Evolutionary conservation across 2,329 filamentous ascomycete species (phyloP).

Genomic region (Atkinsonella texensis): DNA sequence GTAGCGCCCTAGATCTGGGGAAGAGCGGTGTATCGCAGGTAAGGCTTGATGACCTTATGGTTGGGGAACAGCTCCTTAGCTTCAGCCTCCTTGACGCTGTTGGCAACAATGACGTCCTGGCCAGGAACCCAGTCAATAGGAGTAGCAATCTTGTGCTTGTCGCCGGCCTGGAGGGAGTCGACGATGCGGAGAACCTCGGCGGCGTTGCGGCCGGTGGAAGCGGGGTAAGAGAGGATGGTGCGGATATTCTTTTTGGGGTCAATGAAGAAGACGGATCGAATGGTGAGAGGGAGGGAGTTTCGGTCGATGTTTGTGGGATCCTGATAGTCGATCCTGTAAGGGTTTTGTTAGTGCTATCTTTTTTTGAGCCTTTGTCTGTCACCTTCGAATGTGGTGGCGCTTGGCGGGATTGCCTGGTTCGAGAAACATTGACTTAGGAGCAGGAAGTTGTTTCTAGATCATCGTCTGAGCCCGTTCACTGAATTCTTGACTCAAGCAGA

Average conservation of each 20-base stretch:
- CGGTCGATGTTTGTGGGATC: slow-evolving; percentile 70
- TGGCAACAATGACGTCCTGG: slow-evolving; percentile 87
- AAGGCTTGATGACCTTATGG: slow-evolving; percentile 55
- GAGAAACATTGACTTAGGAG: neutral
- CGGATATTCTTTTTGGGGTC: slow-evolving; percentile 90
- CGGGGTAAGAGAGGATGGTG: slow-evolving; percentile 84
- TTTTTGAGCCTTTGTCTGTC: neutral
- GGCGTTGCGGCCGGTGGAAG: slow-evolving; percentile 76
- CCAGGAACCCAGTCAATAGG: slow-evolving; percentile 85
- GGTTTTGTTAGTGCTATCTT: neutral
- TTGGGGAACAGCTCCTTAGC: slow-evolving; percentile 81
- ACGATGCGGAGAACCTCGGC: slow-evolving; percentile 67
- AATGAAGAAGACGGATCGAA: slow-evolving; percentile 90
- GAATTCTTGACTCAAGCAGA: neutral
- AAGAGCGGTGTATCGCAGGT: slow-evolving; percentile 61
- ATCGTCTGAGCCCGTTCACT: no score
- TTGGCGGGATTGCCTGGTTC: neutral
- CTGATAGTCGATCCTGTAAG: slow-evolving; percentile 59
- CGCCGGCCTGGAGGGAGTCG: slow-evolving; percentile 69
- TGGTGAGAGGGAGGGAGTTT: slow-evolving; percentile 83
- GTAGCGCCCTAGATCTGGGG: slow-evolving; percentile 36
- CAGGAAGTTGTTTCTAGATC: neutral
- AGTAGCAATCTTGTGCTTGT: slow-evolving; percentile 79
- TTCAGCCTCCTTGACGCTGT: slow-evolving; percentile 69
- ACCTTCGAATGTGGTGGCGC: neutral